These are phyloP conservation scores for Stephanodiscus triporus DNA, from an alignment of 108 stramenopile genomes.

Conservation along the genomic window DNA sequence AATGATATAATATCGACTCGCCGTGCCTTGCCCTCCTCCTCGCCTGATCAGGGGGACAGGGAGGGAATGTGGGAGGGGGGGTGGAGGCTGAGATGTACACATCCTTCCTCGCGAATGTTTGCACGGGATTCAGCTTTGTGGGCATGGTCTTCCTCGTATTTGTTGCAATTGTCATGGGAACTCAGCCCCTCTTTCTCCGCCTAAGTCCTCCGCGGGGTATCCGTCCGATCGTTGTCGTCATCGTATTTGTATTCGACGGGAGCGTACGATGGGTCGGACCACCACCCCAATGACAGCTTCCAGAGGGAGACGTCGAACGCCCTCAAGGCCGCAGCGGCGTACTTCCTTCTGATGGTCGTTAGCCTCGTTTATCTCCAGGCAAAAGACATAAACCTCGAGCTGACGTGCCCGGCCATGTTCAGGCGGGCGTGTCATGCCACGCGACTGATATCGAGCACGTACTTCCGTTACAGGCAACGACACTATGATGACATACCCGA, in stretches of 20 bases:
- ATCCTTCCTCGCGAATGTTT: slow-evolving; percentile 40
- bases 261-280: too few relatives aligned
- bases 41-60: too few relatives aligned
- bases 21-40: too few relatives aligned
- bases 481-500: slow-evolving; percentile 53
- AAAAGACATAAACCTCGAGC: slow-evolving; percentile 21
- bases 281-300: slow-evolving; percentile 32
- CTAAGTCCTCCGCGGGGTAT: slow-evolving; percentile 28
- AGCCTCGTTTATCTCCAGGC: slow-evolving; percentile 42
- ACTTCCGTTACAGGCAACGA: slow-evolving; percentile 44
- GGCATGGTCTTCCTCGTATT: slow-evolving; percentile 51
- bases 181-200: slow-evolving; percentile 37
- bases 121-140: slow-evolving; percentile 31
- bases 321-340: slow-evolving; percentile 49
- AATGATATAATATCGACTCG: too few relatives aligned
- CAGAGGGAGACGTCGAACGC: slow-evolving; percentile 54
- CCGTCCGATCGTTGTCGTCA: slow-evolving; percentile 13
- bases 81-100: slow-evolving; percentile 12
- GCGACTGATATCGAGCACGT: slow-evolving; percentile 30
- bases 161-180: slow-evolving; percentile 36
- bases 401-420: slow-evolving; percentile 9
- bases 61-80: slow-evolving; percentile 1
- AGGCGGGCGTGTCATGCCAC: slow-evolving; percentile 37
- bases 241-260: neutral
- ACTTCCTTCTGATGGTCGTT: slow-evolving; percentile 45